Evolutionary conservation across 306 rosid species (phyloP), one percentile per base, ranked within the genome.

Genomic region (Clitoria ternatea): DNA sequence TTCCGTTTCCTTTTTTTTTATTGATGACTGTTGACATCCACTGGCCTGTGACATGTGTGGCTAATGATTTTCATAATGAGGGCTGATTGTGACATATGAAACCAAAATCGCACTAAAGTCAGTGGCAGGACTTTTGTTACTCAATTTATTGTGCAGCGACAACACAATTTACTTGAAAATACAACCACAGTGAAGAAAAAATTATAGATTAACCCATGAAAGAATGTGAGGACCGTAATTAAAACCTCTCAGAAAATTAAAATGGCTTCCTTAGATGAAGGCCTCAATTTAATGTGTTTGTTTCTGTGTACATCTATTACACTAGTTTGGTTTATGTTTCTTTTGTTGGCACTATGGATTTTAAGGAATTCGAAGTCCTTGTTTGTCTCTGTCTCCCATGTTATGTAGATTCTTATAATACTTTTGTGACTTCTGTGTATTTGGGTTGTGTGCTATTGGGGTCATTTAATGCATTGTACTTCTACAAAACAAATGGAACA

Each of bases 61-160:
- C 48, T 77, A 56, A 67, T 42, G 35, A n/a, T 27, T 33, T 44
- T 61, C 67, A 15, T 57, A 71, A 66, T 59, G 65, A 59, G 47
- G 57, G 66, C 37, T 49, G 42, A 60, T 33, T 13, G 2, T 69
- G 63, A 57, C 36, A 14, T 54, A 54, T 59, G 54, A 69, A 66
- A 29, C 66, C 62, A 63, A 3, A 68, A 20, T 68, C 61, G 30
- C 27, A 3, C 47, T 22, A 57, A 64, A 30, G 19, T 57, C 37
- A 27, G 19, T 48, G 48, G 48, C 1, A 9, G 55, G 26, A 22
- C 2, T 27, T 43, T 56, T 47, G 39, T 27, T 43, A 37, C 6
- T 20, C 12, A 48, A 14, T 48, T 17, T 49, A 60, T 57, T 72
- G 45, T 19, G 66, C 18, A 55, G 43, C 56, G 48, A 60, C 15